A percentile compares a stretch with the other conserved stretches of the same genome.
These are phyloP conservation scores for Fusarium sulawesiense DNA, from an alignment of 2,329 filamentous ascomycete species.

Conservation along the genomic window DNA sequence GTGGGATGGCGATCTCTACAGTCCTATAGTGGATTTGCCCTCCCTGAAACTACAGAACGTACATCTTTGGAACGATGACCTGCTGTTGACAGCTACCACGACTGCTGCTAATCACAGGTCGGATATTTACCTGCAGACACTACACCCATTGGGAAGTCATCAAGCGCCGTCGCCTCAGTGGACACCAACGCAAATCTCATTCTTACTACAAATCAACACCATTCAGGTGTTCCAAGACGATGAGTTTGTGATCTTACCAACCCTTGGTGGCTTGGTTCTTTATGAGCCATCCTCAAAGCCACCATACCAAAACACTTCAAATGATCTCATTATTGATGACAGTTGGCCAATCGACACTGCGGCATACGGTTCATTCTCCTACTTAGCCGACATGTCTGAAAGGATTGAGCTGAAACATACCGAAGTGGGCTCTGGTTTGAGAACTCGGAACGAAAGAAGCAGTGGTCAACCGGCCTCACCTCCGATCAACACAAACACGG, in stretches of 20 bases:
- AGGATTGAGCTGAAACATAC: slow-evolving; percentile 7
- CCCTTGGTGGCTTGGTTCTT: slow-evolving; percentile 15
- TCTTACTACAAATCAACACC: neutral
- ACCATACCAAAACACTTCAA: neutral
- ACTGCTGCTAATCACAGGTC: neutral
- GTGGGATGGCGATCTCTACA: neutral
- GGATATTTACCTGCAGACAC: neutral
- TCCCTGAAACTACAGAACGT: neutral
- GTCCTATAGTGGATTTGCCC: neutral
- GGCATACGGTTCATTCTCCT: neutral
- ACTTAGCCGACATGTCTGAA: neutral
- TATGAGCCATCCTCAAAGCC: slow-evolving; percentile 8
- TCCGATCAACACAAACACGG: neutral
- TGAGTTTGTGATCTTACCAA: slow-evolving; percentile 28
- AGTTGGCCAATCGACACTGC: neutral
- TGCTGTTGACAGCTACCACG: slow-evolving; percentile 11
- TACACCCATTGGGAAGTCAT: slow-evolving; percentile 7
- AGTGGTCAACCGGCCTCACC: neutral
- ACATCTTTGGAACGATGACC: slow-evolving; percentile 29
- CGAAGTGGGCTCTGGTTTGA: neutral
- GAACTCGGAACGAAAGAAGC: neutral
- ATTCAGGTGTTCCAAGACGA: slow-evolving; percentile 33
- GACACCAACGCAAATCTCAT: neutral
- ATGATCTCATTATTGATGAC: neutral
- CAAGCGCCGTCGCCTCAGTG: neutral